Conservation (phyloP, 2,329 filamentous ascomycete species). For the Talaromyces albobiverticillius region DNA sequence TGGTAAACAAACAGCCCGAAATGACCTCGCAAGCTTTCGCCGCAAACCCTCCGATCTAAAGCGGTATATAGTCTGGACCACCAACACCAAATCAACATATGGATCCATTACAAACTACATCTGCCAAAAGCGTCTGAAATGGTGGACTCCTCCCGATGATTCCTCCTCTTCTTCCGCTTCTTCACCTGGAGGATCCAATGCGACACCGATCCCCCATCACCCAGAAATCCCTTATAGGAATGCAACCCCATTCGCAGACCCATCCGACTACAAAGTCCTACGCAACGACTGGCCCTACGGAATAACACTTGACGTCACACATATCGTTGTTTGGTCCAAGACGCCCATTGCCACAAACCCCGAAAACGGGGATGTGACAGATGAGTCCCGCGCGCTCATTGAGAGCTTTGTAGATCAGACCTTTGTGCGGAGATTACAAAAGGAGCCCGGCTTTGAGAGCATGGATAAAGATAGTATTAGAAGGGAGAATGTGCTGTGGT, state of each 20-base stretch:
- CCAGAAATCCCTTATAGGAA: conserved; percentile 43
- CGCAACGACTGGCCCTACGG: conserved; percentile 66
- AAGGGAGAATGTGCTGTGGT: conserved; percentile 54
- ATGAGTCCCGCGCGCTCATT: conserved; percentile 47
- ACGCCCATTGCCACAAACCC: conserved; percentile 48
- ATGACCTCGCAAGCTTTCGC: conserved; percentile 56
- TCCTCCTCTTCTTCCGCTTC: conserved; percentile 3
- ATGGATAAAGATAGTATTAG: conserved; percentile 29
- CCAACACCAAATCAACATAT: conserved; percentile 53
- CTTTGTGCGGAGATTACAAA: conserved; percentile 46
- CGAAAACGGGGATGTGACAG: conserved; percentile 49
- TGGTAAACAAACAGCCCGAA: conserved; percentile 34
- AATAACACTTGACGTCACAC: conserved; percentile 51
- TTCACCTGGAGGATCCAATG: not conserved
- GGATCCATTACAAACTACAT: conserved; percentile 58
- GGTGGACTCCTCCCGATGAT: conserved; percentile 37
- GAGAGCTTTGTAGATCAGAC: conserved; percentile 49
- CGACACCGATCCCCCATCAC: conserved; percentile 18
- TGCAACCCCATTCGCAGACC: conserved; percentile 52
- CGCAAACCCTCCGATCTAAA: conserved; percentile 58
- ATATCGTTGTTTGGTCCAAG: conserved; percentile 59
- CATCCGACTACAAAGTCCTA: conserved; percentile 55
- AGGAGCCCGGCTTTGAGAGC: conserved; percentile 29
- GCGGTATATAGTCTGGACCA: conserved; percentile 60
- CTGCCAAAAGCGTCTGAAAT: conserved; percentile 53